phyloP scores from a whole-genome alignment of 2,329 filamentous ascomycete genomes.

The Cladosporium sp. region DNA sequence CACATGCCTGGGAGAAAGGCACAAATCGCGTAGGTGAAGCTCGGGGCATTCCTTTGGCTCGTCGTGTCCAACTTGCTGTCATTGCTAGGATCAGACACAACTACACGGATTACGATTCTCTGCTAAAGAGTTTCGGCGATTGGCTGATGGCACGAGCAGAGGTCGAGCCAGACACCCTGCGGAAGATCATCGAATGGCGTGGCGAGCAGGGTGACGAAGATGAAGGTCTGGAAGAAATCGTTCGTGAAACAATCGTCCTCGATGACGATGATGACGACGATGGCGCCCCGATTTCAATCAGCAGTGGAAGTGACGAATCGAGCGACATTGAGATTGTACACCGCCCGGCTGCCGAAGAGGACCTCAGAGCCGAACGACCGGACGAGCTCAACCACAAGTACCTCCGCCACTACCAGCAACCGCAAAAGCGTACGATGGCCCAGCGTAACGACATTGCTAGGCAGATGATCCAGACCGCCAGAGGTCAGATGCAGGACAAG shows the following conservation, averaged over 20 bases:
- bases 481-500: constrained; percentile 3
- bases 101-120: constrained; percentile 59
- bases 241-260: constrained; percentile 61
- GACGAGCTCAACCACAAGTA: constrained; percentile 20
- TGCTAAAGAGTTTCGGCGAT: constrained; percentile 46
- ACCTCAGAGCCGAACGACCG: constrained; percentile 27
- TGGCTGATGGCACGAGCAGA: constrained; percentile 52
- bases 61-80: constrained; percentile 58
- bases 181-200: constrained; percentile 59
- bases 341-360: constrained; percentile 22
- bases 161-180: constrained; percentile 53
- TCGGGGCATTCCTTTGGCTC: constrained; percentile 49
- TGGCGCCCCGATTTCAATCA: neutral
- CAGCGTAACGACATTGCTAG: constrained; percentile 16
- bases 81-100: constrained; percentile 59
- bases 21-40: constrained; percentile 56
- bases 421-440: neutral
- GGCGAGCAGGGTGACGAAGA: constrained; percentile 49
- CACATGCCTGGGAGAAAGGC: constrained; percentile 58
- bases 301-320: constrained; percentile 21
- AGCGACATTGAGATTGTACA: constrained; percentile 27
- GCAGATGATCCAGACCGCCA: constrained; percentile 16
- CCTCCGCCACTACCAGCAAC: constrained; percentile 8
- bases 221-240: constrained; percentile 55
- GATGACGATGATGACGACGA: constrained; percentile 56